Conservation (phyloP, 148 eudicot species). For the Diospyros kaki region DNA sequence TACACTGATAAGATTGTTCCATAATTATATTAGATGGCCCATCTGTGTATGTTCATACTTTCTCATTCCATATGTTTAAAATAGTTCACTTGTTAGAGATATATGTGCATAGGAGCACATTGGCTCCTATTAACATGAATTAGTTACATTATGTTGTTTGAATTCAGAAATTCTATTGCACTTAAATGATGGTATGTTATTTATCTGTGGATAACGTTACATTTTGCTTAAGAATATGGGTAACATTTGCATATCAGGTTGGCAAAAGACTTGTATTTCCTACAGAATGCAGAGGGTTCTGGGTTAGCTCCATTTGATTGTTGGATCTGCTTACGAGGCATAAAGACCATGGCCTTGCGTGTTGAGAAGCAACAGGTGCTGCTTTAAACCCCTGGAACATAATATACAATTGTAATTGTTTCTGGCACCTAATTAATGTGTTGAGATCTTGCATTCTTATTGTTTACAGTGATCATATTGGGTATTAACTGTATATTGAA, state of each 20-base stretch:
- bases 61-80: not conserved
- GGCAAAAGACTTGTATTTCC: constrained; percentile 82
- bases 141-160: not conserved
- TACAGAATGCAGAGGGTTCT: constrained; percentile 95
- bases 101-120: not conserved
- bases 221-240: not conserved
- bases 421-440: not conserved
- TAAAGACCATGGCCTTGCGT: constrained; percentile 97
- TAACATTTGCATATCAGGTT: constrained; percentile 41
- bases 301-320: constrained; percentile 97
- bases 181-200: not conserved
- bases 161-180: not conserved
- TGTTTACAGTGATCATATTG: not conserved
- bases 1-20: constrained; percentile 6
- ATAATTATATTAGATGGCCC: constrained; percentile 5
- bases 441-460: not conserved
- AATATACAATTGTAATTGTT: not conserved
- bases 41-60: not conserved
- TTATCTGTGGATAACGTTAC: not conserved
- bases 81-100: not conserved
- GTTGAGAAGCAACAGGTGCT: constrained; percentile 96
- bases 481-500: not conserved
- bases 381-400: constrained; percentile 4
- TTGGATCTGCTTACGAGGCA: constrained; percentile 96
- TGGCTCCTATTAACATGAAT: not conserved